These are phyloP conservation scores for Calamus simplicifolius DNA, from an alignment of 176 grass and related monocot species.

Conservation along the genomic window DNA sequence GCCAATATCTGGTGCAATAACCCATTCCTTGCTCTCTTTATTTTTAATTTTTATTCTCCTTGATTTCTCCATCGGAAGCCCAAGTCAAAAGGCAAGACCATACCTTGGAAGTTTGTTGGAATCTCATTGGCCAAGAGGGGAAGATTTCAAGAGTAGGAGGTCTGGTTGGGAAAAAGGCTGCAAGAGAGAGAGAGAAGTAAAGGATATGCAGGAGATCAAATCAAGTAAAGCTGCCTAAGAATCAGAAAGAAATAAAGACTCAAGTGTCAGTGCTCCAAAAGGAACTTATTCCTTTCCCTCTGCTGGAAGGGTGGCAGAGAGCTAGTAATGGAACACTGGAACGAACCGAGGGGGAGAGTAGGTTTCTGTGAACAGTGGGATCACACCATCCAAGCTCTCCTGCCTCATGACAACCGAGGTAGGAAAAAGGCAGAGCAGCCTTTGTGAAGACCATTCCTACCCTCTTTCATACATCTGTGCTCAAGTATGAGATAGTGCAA, in stretches of 20 bases:
- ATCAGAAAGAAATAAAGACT: conserved; percentile 32
- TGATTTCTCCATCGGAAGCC: background rate
- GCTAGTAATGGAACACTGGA: conserved; percentile 15
- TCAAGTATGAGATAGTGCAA: conserved; percentile 22
- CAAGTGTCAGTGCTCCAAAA: conserved; percentile 29
- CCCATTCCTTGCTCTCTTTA: background rate
- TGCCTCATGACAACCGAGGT: conserved; percentile 4
- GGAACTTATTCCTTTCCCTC: conserved; percentile 31
- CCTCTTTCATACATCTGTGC: conserved; percentile 5
- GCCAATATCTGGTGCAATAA: background rate
- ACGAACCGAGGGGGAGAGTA: conserved; percentile 1
- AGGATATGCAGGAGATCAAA: conserved; percentile 26
- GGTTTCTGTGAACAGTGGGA: conserved; percentile 16
- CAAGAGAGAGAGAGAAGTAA: conserved; percentile 37
- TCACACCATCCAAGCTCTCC: conserved; percentile 19
- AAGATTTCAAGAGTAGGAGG: conserved; percentile 88
- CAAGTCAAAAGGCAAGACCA: conserved; percentile 15
- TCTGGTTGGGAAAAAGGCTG: conserved; percentile 53
- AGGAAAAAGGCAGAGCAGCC: conserved; percentile 20
- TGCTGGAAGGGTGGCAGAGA: conserved; percentile 26
- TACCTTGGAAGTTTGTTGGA: conserved; percentile 66
- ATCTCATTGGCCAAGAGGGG: conserved; percentile 74
- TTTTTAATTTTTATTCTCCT: background rate
- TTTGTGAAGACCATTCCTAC: conserved; percentile 56
- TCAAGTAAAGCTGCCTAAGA: conserved; percentile 30